Evolutionary conservation across 148 eudicot genomes (phyloP).

Genomic region (Camellia lanceoleosa): DNA sequence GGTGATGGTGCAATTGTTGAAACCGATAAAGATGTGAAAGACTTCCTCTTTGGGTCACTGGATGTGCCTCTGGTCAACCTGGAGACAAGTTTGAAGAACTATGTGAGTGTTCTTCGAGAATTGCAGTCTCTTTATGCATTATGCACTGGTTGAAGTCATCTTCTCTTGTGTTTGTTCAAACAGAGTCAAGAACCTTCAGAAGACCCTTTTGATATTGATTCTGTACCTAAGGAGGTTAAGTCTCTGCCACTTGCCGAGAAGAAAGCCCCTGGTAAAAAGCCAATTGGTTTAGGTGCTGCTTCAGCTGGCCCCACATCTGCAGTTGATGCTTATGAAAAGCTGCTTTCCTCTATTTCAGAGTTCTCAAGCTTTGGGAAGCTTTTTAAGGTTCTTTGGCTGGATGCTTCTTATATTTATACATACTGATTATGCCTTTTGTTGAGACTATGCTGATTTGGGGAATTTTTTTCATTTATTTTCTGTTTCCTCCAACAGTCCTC

Average conservation of each 20-base stretch:
- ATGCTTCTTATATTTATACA: constrained; percentile 5
- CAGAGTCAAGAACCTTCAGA: constrained; percentile 69
- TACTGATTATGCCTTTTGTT: constrained; percentile 5
- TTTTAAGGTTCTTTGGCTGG: constrained; percentile 61
- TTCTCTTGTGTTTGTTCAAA: constrained; percentile 12
- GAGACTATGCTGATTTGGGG: neutral
- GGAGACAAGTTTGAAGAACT: constrained; percentile 86
- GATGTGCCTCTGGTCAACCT: constrained; percentile 80
- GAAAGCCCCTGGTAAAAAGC: constrained; percentile 84
- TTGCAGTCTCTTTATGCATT: neutral
- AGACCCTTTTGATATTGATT: constrained; percentile 73
- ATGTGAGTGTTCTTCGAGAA: constrained; percentile 46
- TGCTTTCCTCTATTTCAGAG: constrained; percentile 80
- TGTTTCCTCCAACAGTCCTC: constrained; percentile 61
- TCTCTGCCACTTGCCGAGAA: constrained; percentile 90
- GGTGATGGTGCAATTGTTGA: constrained; percentile 82
- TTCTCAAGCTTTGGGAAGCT: constrained; percentile 82
- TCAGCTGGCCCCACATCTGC: constrained; percentile 60
- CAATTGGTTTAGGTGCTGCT: constrained; percentile 81
- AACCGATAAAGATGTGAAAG: constrained; percentile 75
- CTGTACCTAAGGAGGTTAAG: constrained; percentile 92
- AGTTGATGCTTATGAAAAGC: constrained; percentile 75
- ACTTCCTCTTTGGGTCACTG: constrained; percentile 86
- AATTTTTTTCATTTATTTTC: neutral
- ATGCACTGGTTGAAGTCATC: constrained; percentile 3